Evolutionary conservation across 176 grass and related monocot genomes (phyloP), one percentile per base, ranked within the genome.

Genomic region (Phoenix dactylifera): DNA sequence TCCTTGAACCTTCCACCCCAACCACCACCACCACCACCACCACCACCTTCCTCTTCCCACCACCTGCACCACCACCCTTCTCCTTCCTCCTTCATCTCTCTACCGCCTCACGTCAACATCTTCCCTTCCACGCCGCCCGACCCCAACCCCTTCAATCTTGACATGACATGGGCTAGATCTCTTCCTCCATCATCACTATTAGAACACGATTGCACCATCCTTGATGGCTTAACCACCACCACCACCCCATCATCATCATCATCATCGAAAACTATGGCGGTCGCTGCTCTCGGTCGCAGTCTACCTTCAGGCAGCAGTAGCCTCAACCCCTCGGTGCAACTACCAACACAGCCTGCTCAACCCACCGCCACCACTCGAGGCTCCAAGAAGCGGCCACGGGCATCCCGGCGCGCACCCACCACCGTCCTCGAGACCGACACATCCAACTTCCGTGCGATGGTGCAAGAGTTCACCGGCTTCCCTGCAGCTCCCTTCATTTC

Each of bases 391-490:
- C 84, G 93, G 2, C 80, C 84, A 2, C 80, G 93, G 58, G 88
- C 88, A 16, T 98, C 88, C 6, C 65, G 88, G 64, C 73, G 88
- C 1, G 81, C 88, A 4, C 84, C 84, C 70, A 98, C 93, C 49
- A 98, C 93, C 3, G 93, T 98, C 15, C 67, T 98, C 71, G 83
- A 73, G 63, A 98, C 93, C 17, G 82, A 98, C 76, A 83, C 80
- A 30, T 73, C 76, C 55, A 98, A 92, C 65, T 98, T 98, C 72
- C 87, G 87, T 35, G 76, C 87, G 81, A 92, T 86, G 87, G 93
- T 98, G 67, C 93, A 98, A 68, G 87, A 98, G 82, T 79, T 98
- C 84, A 98, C 93, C 16, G 87, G 93, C 49, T 98, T 89, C 76
- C 87, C 84, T 9, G 59, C 84, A n/a, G 75, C 93, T 52, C 89